Percentiles rank a stretch among this genome's conserved stretches.
phyloP scores from a whole-genome alignment of 305 asterid species.

The Lippia alba region DNA sequence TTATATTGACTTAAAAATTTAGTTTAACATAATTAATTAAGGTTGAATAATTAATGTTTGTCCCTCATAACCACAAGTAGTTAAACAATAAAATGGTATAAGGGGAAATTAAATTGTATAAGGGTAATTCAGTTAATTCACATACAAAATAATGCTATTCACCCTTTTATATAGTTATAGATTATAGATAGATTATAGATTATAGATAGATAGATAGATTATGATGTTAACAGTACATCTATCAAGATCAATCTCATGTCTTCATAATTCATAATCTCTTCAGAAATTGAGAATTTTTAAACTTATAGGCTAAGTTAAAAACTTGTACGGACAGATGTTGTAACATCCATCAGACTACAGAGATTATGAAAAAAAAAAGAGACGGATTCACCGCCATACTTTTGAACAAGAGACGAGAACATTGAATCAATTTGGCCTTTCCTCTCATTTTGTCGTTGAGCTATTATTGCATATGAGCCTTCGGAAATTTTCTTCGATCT shows the following conservation, averaged over 20 bases:
- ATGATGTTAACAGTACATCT: constrained; percentile 40
- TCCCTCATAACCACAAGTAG: no score
- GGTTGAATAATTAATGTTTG: no score
- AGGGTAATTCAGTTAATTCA: no score
- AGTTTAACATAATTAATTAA: no score
- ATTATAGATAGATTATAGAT: no score
- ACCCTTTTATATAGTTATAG: no score
- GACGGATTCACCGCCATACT: constrained; percentile 63
- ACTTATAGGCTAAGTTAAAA: neutral
- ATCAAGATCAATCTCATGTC: neutral
- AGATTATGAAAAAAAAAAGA: neutral
- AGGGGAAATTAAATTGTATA: no score
- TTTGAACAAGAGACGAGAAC: constrained; percentile 76
- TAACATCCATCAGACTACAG: neutral
- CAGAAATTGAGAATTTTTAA: neutral
- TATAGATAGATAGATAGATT: no score
- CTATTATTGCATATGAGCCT: constrained; percentile 66
- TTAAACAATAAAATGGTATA: no score
- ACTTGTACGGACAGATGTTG: neutral
- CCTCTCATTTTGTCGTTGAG: constrained; percentile 76
- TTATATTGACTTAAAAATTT: no score
- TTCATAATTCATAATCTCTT: constrained; percentile 14
- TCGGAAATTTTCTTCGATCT: constrained; percentile 68
- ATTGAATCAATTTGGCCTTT: constrained; percentile 67
- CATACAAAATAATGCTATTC: no score